Evolutionary conservation across 257 asterid species (phyloP), one percentile per base, ranked within the genome.

Genomic region (Fraxinus quadrangulata): DNA sequence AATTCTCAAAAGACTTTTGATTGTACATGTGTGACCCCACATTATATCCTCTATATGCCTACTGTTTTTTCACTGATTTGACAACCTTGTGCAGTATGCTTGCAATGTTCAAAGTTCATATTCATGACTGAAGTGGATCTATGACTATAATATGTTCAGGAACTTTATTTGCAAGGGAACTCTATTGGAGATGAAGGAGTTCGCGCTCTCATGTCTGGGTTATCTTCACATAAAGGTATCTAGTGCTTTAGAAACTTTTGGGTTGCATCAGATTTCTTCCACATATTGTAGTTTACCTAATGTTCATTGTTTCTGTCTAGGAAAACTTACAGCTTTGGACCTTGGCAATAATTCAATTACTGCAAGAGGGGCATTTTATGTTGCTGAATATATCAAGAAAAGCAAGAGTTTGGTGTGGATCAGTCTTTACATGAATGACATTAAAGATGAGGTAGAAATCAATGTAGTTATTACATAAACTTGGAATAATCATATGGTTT

Each of bases 161-260:
- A 93, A 87, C 96, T 95, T 72, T 85, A 84, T 88, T 80, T 95
- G 87, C 94, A 94, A 83, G 99, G 98, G 68, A 95, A 95, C 89
- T 81, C 94, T 71, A 84, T 95, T 70, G 99, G 99, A 1, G 97
- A 95, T 91, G 99, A 91, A 89, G 99, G 99, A 37, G 93, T 86
- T 42, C 85, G 88, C 73, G 94, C 98, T 73, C 84, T 95, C 81
- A 87, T 93, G 83, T 74, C 91, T 77, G 97, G 99, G 72, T 81
- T 95, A 87, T 87, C 91, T 81, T 84, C 87, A 79, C 90, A 84
- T 65, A 93, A 83, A 93, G 99, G 99, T 93, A 80, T 84, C 63
- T 67, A 73, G 72, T 77, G 54, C 68, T 77, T 72, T 40, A 19
- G 33, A 68, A 40, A 19, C 54, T 75, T 72, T 26, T 51, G 23